Base-by-base conservation (phyloP, 2,329 filamentous ascomycete genomes). In the Setomelanomma holmii region DNA sequence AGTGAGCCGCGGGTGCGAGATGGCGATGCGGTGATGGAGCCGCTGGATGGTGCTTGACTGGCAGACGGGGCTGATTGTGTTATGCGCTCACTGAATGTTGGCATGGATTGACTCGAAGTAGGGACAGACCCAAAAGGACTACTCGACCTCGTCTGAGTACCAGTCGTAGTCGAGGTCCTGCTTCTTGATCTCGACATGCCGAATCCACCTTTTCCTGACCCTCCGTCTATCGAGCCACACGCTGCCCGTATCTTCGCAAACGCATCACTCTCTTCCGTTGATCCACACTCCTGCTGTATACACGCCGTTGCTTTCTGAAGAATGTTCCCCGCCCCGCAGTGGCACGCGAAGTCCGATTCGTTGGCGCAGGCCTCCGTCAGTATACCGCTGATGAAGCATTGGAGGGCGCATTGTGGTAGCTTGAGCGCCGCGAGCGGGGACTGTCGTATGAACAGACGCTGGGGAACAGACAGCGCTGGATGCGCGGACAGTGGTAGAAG, bases 331-430 rank as follows among this genome's bases (percentile, higher is more conserved):
- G 22, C 35, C 4, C 40, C 36, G 33, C 63, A 66, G 22, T 66
- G 63, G 20, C 63, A 66, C 17, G 48, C 20, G 45, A 66, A 63
- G 35, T 66, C 63, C 5, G 53, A 46, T 27, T 64, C 61, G 30
- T 40, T 49, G 4, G 38, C 45, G 38, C 63, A 66, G 3, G 57
- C 56, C 41, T 66, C 63, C 3, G 35, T 47, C 4, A 56, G 46
- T 16, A 66, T 45, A 23, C 48, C 33, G n/a, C 43, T 53, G 19
- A 66, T 36, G 19, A 63, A 59, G 51, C 63, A 66, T 14, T 41
- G 38, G n/a, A 66, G 39, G 3, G 63, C 59, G 27, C 63, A 66
- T 17, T 40, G 21, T 16, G 63, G 63, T 4, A 66, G 51, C 6
- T 53, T 41, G 10, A 63, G 49, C 8, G 36, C 40, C 14, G 34